Evolutionary conservation across 2,329 filamentous ascomycete genomes (phyloP).

Genomic region (Alternaria sp.): DNA sequence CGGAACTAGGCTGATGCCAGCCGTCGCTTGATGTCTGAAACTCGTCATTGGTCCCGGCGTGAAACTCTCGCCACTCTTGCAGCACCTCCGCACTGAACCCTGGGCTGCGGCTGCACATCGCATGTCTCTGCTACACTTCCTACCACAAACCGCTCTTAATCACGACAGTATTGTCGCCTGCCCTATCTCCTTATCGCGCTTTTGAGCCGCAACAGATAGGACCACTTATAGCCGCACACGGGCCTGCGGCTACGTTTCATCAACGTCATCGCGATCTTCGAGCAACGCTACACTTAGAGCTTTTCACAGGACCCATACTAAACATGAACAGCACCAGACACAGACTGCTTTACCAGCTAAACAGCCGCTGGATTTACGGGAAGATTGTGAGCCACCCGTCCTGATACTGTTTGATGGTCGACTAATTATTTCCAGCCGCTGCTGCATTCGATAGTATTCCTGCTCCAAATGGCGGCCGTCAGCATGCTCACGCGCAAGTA

Average conservation of each 20-base stretch:
- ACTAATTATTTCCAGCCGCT: constrained; percentile 69
- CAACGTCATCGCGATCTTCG: constrained; percentile 38
- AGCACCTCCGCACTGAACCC: constrained; percentile 17
- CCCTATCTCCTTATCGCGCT: constrained; percentile 5
- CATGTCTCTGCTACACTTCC: constrained; percentile 13
- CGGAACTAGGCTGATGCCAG: constrained; percentile 7
- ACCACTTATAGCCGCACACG: constrained; percentile 22
- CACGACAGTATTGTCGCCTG: constrained; percentile 6
- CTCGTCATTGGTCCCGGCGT: constrained; percentile 21
- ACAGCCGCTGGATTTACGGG: constrained; percentile 75
- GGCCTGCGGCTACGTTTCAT: constrained; percentile 28
- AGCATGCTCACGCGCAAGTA: constrained; percentile 84
- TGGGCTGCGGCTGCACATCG: constrained; percentile 8
- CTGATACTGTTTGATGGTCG: neutral
- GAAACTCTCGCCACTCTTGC: constrained; percentile 22
- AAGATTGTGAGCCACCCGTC: constrained; percentile 64
- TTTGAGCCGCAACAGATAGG: constrained; percentile 8
- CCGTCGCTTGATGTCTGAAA: constrained; percentile 19
- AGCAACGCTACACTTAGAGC: constrained; percentile 23
- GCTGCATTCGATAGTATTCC: constrained; percentile 80
- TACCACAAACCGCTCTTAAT: constrained; percentile 14
- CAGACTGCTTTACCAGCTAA: constrained; percentile 69
- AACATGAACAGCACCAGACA: constrained; percentile 55
- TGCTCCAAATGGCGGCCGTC: constrained; percentile 87
- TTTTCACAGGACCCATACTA: constrained; percentile 22